Evolutionary conservation across 2,329 filamentous ascomycete species (phyloP).

Genomic region (Chaetomiaceae sp.): DNA sequence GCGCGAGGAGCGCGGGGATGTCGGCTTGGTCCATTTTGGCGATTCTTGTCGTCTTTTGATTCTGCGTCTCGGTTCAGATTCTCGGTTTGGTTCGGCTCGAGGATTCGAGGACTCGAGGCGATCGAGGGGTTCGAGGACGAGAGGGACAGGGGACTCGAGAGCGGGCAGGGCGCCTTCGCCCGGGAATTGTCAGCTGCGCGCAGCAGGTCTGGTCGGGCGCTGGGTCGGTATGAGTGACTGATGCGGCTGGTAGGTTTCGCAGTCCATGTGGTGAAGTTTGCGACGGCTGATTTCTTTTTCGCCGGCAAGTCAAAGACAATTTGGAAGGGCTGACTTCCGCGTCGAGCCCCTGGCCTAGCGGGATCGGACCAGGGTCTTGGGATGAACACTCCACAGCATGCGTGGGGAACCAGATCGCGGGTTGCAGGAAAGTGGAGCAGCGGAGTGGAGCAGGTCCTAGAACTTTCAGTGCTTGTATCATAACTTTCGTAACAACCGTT

Average conservation of each 20-base stretch:
- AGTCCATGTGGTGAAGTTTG: slow-evolving; percentile 5
- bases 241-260: not conserved
- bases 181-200: not conserved
- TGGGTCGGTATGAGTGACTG: not conserved
- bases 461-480: too few relatives aligned
- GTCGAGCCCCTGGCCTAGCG: too few relatives aligned
- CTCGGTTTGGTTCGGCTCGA: too few relatives aligned
- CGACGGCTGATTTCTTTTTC: not conserved
- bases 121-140: not conserved
- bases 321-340: not conserved
- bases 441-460: too few relatives aligned
- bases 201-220: not conserved
- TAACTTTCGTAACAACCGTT: too few relatives aligned
- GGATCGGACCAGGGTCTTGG: too few relatives aligned
- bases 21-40: slow-evolving; percentile 59
- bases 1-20: slow-evolving; percentile 60
- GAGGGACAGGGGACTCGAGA: not conserved
- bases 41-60: not conserved
- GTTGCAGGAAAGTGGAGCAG: too few relatives aligned
- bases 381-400: too few relatives aligned
- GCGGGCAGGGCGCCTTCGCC: not conserved
- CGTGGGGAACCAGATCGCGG: too few relatives aligned
- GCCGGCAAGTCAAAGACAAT: not conserved
- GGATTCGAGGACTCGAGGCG: not conserved
- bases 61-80: too few relatives aligned